phyloP scores from a whole-genome alignment of 2,329 filamentous ascomycete species.

The Phialophora tarda region DNA sequence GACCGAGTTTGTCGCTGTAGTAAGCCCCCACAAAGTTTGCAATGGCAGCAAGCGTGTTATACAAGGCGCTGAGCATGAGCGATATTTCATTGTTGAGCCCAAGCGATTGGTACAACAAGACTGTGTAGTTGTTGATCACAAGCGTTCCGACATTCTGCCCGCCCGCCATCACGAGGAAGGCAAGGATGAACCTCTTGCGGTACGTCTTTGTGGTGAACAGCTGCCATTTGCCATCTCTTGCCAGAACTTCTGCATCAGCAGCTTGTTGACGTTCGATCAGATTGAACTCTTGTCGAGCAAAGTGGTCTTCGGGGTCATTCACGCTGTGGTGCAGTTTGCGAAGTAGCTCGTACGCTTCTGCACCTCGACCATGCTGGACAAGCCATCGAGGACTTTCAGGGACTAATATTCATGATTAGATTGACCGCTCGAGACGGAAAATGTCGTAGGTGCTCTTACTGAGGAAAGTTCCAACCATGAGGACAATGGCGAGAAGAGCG shows the following conservation, averaged over 20 bases:
- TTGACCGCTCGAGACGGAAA: neutral
- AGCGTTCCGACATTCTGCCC: slow-evolving; percentile 17
- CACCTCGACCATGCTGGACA: slow-evolving; percentile 5
- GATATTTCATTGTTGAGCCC: slow-evolving; percentile 16
- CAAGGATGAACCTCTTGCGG: slow-evolving; percentile 21
- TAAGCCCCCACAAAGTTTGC: slow-evolving; percentile 24
- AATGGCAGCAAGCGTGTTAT: slow-evolving; percentile 25
- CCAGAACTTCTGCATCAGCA: neutral
- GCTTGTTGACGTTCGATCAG: slow-evolving; percentile 21
- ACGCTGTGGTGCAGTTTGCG: slow-evolving; percentile 14
- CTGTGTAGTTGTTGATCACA: slow-evolving; percentile 26
- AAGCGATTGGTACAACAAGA: slow-evolving; percentile 21
- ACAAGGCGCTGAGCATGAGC: slow-evolving; percentile 16
- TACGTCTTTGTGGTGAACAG: slow-evolving; percentile 22
- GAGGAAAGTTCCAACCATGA: slow-evolving; percentile 24
- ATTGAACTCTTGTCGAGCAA: slow-evolving; percentile 21
- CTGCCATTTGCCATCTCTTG: slow-evolving; percentile 23
- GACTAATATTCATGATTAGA: slow-evolving; percentile 2
- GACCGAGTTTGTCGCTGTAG: slow-evolving; percentile 16
- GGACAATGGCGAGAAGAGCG: slow-evolving; percentile 6
- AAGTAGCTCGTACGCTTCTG: slow-evolving; percentile 18
- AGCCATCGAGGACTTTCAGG: slow-evolving; percentile 30
- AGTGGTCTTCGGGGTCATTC: slow-evolving; percentile 18
- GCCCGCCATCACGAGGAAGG: slow-evolving; percentile 12
- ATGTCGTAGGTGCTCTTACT: slow-evolving; percentile 6